Base-by-base conservation (phyloP, 2,329 filamentous ascomycete species). In the Botryotinia globosa region DNA sequence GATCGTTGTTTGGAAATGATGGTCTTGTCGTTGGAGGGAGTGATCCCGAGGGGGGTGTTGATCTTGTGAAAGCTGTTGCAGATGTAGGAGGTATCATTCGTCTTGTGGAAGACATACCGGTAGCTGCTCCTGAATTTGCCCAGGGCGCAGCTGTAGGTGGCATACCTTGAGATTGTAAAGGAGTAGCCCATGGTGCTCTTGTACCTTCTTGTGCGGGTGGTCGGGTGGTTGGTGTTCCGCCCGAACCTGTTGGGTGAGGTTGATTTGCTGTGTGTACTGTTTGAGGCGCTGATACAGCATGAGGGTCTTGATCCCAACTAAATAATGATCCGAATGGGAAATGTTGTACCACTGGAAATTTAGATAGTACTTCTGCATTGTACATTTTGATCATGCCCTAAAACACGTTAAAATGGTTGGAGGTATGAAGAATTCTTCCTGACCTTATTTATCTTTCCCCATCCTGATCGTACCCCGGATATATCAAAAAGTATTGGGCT, bases 361-460 rank as follows among this genome's bases (percentile, higher is more conserved):
- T 99, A 56, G 92, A 93, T 22, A 99, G 85, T 4, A 99, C 96
- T 84, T 99, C 96, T 29, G 93, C 96, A 77, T 97, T 94, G 84
- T 95, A 99, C 96, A 99, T 99, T 83, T 98, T 99, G 79, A 99
- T 89, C 96, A 99, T 98, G 69, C 96, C 96, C 90, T n/a, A 39
- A 42, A 44, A 18, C n/a, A 9, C 5, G 34, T 71, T 48, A 71
- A 48, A 54, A 32, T n/a, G 56, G n/a, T 20, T 44, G 20, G 14
- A 12, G n/a, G 25, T 29, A 32, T 14, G 61, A 37, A n/a, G 20
- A 9, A n/a, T 4, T 32, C 20, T 42, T 66, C 74, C 72, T 56
- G 71, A 88, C 88, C 85, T 94, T 94, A 83, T 99, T 98, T 79
- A 99, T 97, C 85, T 99, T 99, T 51, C 92, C 96, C 96, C 96